These are phyloP conservation scores for Fusarium verticillioides DNA, from an alignment of 2,329 filamentous ascomycete species.

Conservation along the genomic window DNA sequence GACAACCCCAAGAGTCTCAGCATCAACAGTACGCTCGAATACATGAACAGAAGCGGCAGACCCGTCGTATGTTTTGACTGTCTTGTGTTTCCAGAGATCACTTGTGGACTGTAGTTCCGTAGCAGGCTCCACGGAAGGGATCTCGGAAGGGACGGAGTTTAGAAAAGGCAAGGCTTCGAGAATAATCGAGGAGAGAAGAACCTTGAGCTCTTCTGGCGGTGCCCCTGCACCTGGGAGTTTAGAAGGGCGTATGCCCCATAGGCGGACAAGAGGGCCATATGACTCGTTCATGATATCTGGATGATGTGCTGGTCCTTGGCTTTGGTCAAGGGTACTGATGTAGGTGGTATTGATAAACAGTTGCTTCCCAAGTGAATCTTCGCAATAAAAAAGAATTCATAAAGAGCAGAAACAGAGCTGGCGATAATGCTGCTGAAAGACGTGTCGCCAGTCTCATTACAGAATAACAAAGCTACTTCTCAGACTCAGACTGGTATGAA, in stretches of 20 bases:
- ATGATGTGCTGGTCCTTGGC: not conserved
- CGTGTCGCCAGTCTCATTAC: not conserved
- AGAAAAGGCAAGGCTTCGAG: conserved; percentile 70
- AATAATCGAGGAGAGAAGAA: conserved; percentile 64
- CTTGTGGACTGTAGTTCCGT: conserved; percentile 19
- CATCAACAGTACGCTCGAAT: conserved; percentile 61
- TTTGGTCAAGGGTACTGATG: not conserved
- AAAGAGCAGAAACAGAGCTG: not conserved
- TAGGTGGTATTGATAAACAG: not conserved
- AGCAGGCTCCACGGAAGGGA: conserved; percentile 29
- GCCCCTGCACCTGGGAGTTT: conserved; percentile 59
- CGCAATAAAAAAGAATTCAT: not conserved
- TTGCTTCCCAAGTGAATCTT: not conserved
- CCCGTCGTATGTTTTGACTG: conserved; percentile 59
- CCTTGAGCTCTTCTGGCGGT: conserved; percentile 55
- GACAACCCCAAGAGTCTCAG: conserved; percentile 55
- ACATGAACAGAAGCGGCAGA: conserved; percentile 64
- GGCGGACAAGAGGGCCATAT: conserved; percentile 62
- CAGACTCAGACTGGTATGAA: not conserved
- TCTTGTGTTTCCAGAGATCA: conserved; percentile 61
- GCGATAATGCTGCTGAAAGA: not conserved
- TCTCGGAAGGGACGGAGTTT: conserved; percentile 60
- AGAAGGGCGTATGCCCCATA: conserved; percentile 61
- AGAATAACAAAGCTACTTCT: not conserved
- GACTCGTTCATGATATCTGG: conserved; percentile 36